phyloP scores from a whole-genome alignment of 352 stramenopile genomes.

The Phytophthora fragariae region DNA sequence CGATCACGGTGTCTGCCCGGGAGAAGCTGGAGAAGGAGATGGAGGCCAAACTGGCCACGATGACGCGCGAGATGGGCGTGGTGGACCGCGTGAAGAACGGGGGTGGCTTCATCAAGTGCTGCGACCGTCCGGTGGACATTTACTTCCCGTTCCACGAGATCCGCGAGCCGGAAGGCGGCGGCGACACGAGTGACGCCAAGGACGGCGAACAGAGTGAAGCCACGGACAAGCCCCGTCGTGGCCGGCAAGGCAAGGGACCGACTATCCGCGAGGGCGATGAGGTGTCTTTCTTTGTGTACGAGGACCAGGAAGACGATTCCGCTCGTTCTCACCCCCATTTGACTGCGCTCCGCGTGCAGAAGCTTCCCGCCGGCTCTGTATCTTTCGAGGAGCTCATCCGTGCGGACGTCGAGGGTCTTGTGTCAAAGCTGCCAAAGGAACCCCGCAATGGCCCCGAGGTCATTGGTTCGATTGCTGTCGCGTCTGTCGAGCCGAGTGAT shows the following conservation, averaged over 20 bases:
- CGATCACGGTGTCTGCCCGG: conserved; percentile 59
- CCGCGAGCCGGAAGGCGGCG: conserved; percentile 39
- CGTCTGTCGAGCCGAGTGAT: conserved; percentile 6
- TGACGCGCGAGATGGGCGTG: conserved; percentile 66
- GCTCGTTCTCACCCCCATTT: conserved; percentile 45
- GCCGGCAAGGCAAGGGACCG: conserved; percentile 24
- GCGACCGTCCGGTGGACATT: conserved; percentile 68
- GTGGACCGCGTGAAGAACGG: conserved; percentile 68
- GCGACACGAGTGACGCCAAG: conserved; percentile 35
- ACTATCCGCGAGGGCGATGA: conserved; percentile 69
- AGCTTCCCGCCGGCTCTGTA: conserved; percentile 59
- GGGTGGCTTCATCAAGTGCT: conserved; percentile 79
- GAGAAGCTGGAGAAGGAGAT: conserved; percentile 78
- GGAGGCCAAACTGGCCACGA: conserved; percentile 61
- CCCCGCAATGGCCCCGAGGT: conserved; percentile 68
- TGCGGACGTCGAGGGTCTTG: conserved; percentile 62
- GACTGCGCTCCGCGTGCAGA: conserved; percentile 76
- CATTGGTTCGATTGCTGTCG: conserved; percentile 59
- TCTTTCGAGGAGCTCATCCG: conserved; percentile 72
- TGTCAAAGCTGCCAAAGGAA: conserved; percentile 74
- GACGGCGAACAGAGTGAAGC: conserved; percentile 17
- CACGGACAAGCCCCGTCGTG: conserved; percentile 17
- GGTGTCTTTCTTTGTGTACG: conserved; percentile 83
- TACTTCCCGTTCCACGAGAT: conserved; percentile 82
- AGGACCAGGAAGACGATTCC: conserved; percentile 65